Conservation (phyloP, 2,329 filamentous ascomycete genomes). For the Aspergillus tubingensis region DNA sequence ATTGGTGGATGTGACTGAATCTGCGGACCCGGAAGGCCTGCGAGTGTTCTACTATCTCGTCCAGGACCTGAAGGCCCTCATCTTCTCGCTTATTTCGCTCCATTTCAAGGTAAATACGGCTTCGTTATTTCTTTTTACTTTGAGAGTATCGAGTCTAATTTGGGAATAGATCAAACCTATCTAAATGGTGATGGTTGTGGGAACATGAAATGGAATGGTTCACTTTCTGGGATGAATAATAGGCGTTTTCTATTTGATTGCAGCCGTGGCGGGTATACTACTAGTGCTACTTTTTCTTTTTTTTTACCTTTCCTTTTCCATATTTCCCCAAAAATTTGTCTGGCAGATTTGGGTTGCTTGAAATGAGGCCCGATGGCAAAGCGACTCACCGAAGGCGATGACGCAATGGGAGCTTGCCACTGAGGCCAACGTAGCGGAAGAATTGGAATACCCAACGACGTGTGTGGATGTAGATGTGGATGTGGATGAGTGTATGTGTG, state of each 20-base stretch:
- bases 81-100: constrained; percentile 92
- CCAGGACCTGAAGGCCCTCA: constrained; percentile 92
- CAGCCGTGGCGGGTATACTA: neutral
- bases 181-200: constrained; percentile 29
- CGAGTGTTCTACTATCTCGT: constrained; percentile 98
- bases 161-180: constrained; percentile 54
- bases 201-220: constrained; percentile 1
- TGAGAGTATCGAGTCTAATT: constrained; percentile 6
- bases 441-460: constrained; percentile 1
- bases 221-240: neutral
- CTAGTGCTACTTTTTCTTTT: neutral
- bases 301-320: neutral
- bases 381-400: neutral
- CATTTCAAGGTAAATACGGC: constrained; percentile 77
- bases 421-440: constrained; percentile 5
- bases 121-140: constrained; percentile 1
- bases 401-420: constrained; percentile 4
- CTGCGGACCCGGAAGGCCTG: constrained; percentile 90
- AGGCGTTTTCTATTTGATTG: constrained; percentile 14
- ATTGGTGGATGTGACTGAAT: constrained; percentile 93
- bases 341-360: neutral
- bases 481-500: too few relatives aligned
- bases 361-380: neutral
- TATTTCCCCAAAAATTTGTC: neutral
- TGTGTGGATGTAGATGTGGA: neutral